Evolutionary conservation across 2,329 filamentous ascomycete genomes (phyloP).

Genomic region (Trichoderma aggressivum): DNA sequence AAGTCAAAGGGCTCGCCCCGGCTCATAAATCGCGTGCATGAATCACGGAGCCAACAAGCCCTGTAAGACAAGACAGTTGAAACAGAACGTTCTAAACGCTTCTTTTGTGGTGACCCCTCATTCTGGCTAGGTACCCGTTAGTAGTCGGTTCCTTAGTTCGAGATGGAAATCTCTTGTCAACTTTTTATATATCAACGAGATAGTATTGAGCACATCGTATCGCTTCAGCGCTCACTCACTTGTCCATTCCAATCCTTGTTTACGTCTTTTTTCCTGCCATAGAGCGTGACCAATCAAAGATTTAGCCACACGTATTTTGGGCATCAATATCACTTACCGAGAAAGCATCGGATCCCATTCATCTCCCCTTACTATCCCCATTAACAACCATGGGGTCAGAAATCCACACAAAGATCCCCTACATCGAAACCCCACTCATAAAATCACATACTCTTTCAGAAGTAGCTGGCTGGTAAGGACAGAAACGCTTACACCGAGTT

Average conservation of each 20-base stretch:
- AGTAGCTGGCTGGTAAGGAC: constrained; percentile 23
- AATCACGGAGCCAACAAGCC: not conserved
- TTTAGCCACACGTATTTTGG: not conserved
- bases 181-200: not conserved
- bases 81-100: constrained; percentile 7
- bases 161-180: not conserved
- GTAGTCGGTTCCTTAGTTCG: not conserved
- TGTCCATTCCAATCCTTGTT: not conserved
- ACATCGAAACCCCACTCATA: constrained; percentile 66
- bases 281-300: not conserved
- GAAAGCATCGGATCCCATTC: not conserved
- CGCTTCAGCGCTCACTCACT: not conserved
- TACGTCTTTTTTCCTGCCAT: not conserved
- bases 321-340: not conserved
- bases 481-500: not conserved
- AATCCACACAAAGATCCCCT: constrained; percentile 40
- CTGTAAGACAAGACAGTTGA: not conserved
- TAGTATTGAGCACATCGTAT: not conserved
- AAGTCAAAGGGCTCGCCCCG: not conserved
- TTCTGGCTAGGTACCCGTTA: not conserved
- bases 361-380: not conserved
- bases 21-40: not conserved
- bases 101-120: not conserved
- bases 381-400: not conserved
- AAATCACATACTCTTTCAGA: constrained; percentile 49